These are phyloP conservation scores for Pyrenophora tritici-repentis DNA, from an alignment of 2,329 filamentous ascomycete genomes.

Conservation along the genomic window DNA sequence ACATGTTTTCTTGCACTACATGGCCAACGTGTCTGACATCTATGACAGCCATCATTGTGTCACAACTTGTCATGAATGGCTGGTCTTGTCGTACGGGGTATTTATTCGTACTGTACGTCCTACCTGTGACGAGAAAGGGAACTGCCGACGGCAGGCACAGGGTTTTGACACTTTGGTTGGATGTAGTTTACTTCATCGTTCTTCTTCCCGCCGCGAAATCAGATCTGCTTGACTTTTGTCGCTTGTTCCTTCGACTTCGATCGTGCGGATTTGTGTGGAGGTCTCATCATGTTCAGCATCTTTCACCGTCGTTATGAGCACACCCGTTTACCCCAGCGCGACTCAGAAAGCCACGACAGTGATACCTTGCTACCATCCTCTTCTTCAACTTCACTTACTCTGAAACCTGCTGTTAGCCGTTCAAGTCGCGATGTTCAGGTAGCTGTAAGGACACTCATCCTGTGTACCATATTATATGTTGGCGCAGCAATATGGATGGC, in stretches of 20 bases:
- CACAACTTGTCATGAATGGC: conserved; percentile 3
- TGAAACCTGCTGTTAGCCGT: conserved; percentile 4
- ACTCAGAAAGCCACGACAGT: conserved; percentile 16
- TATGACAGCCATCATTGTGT: conserved; percentile 1
- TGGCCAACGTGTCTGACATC: conserved; percentile 15
- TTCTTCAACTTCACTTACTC: neutral
- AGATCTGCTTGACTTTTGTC: neutral
- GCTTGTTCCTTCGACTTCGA: neutral
- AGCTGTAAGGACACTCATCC: conserved; percentile 17
- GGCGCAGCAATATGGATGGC: conserved; percentile 22
- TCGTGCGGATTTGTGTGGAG: too few species aligned
- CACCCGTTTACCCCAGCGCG: conserved; percentile 10
- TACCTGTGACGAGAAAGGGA: neutral
- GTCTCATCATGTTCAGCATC: conserved; percentile 13
- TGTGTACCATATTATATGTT: conserved; percentile 28
- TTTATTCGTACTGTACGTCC: neutral
- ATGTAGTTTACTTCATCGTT: neutral
- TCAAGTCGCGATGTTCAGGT: conserved; percentile 13
- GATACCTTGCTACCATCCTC: conserved; percentile 21
- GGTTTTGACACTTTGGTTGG: neutral
- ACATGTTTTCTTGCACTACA: neutral
- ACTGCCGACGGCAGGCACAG: neutral
- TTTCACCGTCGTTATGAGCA: conserved; percentile 15
- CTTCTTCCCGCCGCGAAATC: neutral
- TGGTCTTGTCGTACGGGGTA: neutral